phyloP scores from a whole-genome alignment of 768 basidiomycete genomes.

The Psilocybe cyanescens region DNA sequence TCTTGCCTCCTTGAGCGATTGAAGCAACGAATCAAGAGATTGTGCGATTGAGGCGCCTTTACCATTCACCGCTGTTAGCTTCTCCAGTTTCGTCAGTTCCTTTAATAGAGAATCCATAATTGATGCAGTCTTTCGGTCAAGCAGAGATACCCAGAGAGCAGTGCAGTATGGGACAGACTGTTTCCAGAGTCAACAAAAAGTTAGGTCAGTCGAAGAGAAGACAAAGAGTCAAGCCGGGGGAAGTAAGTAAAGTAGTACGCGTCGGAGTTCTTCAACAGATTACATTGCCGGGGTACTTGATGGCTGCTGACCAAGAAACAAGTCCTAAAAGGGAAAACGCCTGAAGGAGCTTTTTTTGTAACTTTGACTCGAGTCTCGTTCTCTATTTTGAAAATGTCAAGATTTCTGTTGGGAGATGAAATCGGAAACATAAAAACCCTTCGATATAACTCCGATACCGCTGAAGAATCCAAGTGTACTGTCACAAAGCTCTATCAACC shows the following conservation, averaged over 20 bases:
- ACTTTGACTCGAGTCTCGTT: constrained; percentile 1
- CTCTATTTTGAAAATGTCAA: constrained; percentile 49
- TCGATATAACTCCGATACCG: constrained; percentile 36
- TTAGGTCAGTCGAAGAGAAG: no score
- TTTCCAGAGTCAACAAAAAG: not conserved
- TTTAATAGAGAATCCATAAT: constrained; percentile 77
- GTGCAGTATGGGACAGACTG: not conserved
- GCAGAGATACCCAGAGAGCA: not conserved
- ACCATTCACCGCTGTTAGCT: constrained; percentile 56
- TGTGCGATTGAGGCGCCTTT: constrained; percentile 58
- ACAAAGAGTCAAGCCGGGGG: no score
- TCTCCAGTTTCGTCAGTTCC: constrained; percentile 79
- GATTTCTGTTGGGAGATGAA: constrained; percentile 79
- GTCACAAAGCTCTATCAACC: constrained; percentile 38
- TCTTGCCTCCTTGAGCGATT: constrained; percentile 59
- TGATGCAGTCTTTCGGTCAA: not conserved
- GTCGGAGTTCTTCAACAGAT: no score
- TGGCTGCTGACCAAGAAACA: not conserved
- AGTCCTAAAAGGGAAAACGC: not conserved
- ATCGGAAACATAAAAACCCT: constrained; percentile 76
- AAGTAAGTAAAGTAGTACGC: no score
- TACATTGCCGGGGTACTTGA: no score
- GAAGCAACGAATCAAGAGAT: constrained; percentile 68
- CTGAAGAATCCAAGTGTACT: constrained; percentile 33
- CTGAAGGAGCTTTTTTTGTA: not conserved